Evolutionary conservation across 2,329 filamentous ascomycete genomes (phyloP), one percentile per base, ranked within the genome.

Genomic region (Hypoxylon sp.): DNA sequence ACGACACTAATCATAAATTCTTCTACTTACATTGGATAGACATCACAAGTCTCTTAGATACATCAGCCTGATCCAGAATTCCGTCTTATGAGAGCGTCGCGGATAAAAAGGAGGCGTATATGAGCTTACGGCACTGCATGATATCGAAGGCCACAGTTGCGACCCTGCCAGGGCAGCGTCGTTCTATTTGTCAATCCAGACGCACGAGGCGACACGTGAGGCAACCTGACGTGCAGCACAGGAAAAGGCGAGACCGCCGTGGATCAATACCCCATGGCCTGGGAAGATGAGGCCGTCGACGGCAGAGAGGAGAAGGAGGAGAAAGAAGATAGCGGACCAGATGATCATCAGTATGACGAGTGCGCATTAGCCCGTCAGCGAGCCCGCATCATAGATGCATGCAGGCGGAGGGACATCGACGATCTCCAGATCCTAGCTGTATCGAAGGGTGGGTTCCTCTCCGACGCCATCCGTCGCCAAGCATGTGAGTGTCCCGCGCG

Each of bases 401-500:
- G 91, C 80, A 82, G 81, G 69, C 81, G 80, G 75, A 83, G 80
- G 56, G 86, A 93, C 76, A 78, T 91, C 37, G 79, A 84, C 37
- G 80, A 81, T 47, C 83, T 94, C 61, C 83, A 86, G 67, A 75
- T 75, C 11, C 82, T 92, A 67, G 91, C 91, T 42, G 85, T 87
- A 56, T 88, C 88, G 1, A 81, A 83, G 58, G 91, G 90, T n/a
- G 92, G 92, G 17, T 85, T 94, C 69, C 76, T 93, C 62, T 85
- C 84, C 19, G 91, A 94, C 77, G 81, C 84, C 29, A 80, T 96
- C 70, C 91, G 94, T 72, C 87, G 88, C 76, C 82, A 84, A 79
- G 94, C 93, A 73, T 98, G 95, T 97, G 87, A 81, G 92, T 88
- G 35, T 69, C 72, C 54, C 33, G 57, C 35, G 61, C 33, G 29